These are phyloP conservation scores for Lactifluus pinguis DNA, from an alignment of 768 basidiomycete species.

Conservation along the genomic window DNA sequence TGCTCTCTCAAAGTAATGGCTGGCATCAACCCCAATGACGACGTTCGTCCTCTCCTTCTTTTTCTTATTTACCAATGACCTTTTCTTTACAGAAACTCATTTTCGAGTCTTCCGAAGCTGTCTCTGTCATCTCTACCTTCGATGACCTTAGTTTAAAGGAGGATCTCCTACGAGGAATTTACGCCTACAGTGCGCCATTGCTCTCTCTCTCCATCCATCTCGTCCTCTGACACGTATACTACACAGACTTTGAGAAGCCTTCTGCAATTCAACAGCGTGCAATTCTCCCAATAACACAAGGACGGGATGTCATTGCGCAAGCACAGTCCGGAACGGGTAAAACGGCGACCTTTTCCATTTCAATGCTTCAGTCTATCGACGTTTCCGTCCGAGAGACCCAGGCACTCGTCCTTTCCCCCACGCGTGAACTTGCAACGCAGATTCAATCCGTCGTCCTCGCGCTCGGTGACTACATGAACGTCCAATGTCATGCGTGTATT, in stretches of 20 bases:
- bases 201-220: background rate
- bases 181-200: conserved; percentile 80
- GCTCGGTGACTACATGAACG: conserved; percentile 98
- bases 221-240: background rate
- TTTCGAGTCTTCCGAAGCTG: conserved; percentile 90
- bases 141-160: conserved; percentile 90
- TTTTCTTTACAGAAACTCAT: conserved; percentile 62
- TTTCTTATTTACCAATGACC: background rate
- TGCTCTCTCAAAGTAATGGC: conserved; percentile 38
- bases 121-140: conserved; percentile 82
- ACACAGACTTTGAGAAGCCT: conserved; percentile 86
- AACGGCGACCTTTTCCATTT: conserved; percentile 98
- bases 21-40: conserved; percentile 80
- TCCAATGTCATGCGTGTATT: conserved; percentile 97
- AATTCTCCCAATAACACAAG: conserved; percentile 91
- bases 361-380: conserved; percentile 97
- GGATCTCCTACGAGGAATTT: conserved; percentile 92
- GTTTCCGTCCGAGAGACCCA: conserved; percentile 90
- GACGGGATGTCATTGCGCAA: conserved; percentile 97
- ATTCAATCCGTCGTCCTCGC: conserved; percentile 96
- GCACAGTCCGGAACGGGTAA: conserved; percentile 99
- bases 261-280: conserved; percentile 98
- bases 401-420: conserved; percentile 92
- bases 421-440: conserved; percentile 98
- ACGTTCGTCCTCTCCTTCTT: conserved; percentile 38